Percentiles rank a stretch among this genome's conserved stretches.
These are phyloP conservation scores for Capsicum chinense DNA, from an alignment of 257 asterid genomes.

Conservation along the genomic window DNA sequence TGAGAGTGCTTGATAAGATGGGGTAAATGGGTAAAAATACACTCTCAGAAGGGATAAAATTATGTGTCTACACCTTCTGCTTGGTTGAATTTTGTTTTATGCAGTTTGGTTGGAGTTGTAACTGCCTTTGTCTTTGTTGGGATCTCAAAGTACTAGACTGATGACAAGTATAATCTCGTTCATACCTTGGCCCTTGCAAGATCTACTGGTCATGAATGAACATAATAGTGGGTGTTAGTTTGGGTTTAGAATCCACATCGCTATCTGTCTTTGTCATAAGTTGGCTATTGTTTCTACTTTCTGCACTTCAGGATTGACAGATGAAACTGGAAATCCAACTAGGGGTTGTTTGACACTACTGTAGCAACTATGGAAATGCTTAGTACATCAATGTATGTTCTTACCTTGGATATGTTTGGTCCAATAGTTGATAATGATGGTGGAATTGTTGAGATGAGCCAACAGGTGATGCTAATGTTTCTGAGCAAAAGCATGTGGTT, in stretches of 20 bases:
- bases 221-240: slow-evolving; percentile 96
- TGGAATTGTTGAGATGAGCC: slow-evolving; percentile 99
- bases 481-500: slow-evolving; percentile 14
- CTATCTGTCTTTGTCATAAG: slow-evolving; percentile 97
- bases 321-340: slow-evolving; percentile 88
- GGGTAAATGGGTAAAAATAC: too few species aligned
- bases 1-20: too few species aligned
- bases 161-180: slow-evolving; percentile 95
- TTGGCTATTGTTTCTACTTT: slow-evolving; percentile 78
- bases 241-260: slow-evolving; percentile 97
- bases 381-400: slow-evolving; percentile 97
- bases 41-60: too few species aligned
- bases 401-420: slow-evolving; percentile 99
- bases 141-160: slow-evolving; percentile 92
- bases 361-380: slow-evolving; percentile 99
- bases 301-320: slow-evolving; percentile 90
- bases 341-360: slow-evolving; percentile 99
- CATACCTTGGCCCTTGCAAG: slow-evolving; percentile 92
- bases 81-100: slow-evolving; percentile 91
- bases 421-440: slow-evolving; percentile 99
- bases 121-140: slow-evolving; percentile 88
- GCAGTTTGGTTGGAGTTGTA: slow-evolving; percentile 94
- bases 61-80: slow-evolving; percentile 54
- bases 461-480: slow-evolving; percentile 66
- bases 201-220: slow-evolving; percentile 94